Base-by-base conservation (phyloP, 2,329 filamentous ascomycete species). In the Fusarium piperis region DNA sequence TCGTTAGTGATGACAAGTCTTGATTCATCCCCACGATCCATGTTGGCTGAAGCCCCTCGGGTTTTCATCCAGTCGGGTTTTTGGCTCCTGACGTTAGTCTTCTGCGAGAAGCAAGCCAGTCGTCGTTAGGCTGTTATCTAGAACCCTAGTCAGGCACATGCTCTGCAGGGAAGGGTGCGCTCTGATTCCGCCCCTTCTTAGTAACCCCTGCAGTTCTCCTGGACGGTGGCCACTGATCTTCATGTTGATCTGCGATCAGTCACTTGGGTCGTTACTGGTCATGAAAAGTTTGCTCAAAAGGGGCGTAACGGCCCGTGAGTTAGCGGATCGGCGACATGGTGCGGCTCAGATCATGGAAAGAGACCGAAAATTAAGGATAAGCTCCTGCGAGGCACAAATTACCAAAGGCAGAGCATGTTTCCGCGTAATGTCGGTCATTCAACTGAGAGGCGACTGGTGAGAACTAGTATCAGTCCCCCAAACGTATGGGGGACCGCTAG, bases 61-160 rank as follows among this genome's bases (percentile, higher is more conserved):
- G 30, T 30, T 51, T 20, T 9, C 32, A 30, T 48, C 41, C 58
- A 59, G 41, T 51, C 41, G 41, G 58, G 36, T 6, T 26, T 20
- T 38, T 28, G 57, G 28, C 57, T 51, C 23, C 41, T 59, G 41
- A 59, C 30, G 23, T 59, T 59, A 36, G 57, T 12, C 39, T 35
- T 59, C 58, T 60, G 58, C 33, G 23, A 52, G 58, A 60, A 11
- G 8, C 41, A 36, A 23, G 41, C 30, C 30, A 32, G 28, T 38
- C 36, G 12, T 39, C 18, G 20, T 57, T 20, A 26, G 38, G 26
- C n/a, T 28, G 15, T 12, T 58, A 33, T 46, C 56, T 26, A 26
- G 35, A 59, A 59, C 56, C 13, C 56, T 38, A 38, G 39, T 15
- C 56, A 59, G 56, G 55, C 55, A 58, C 55, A 30, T 58, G 16